A percentile compares a stretch with the other conserved stretches of the same genome.
phyloP scores from a whole-genome alignment of 2,329 filamentous ascomycete genomes.

The Diaporthe citriasiana region DNA sequence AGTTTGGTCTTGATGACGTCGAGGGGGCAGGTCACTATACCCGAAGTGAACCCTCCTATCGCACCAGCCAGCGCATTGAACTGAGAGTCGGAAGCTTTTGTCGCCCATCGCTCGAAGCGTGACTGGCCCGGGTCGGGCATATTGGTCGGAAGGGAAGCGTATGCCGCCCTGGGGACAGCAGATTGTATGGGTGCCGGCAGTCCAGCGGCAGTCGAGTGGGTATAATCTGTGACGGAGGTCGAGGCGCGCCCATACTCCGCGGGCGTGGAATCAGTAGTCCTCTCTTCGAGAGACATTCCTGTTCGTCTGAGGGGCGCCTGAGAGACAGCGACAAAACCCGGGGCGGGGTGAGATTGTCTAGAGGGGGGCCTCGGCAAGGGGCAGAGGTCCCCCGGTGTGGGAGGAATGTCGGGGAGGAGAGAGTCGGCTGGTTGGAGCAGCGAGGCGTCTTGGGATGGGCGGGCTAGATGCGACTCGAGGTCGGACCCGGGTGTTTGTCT shows the following conservation, averaged over 20 bases:
- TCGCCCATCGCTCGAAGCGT: constrained; percentile 68
- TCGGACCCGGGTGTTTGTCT: constrained; percentile 33
- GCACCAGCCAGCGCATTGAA: constrained; percentile 91
- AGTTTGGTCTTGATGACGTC: constrained; percentile 99
- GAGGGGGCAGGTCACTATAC: constrained; percentile 94
- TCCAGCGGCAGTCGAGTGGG: constrained; percentile 35
- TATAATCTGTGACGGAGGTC: constrained; percentile 35
- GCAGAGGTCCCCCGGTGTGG: constrained; percentile 35
- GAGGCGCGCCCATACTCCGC: constrained; percentile 54
- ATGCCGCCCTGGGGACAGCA: constrained; percentile 37
- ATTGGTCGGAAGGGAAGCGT: constrained; percentile 39
- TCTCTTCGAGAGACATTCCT: constrained; percentile 44
- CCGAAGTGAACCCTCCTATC: constrained; percentile 90
- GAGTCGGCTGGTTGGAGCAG: not conserved
- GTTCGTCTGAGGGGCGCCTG: constrained; percentile 42
- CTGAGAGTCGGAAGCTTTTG: constrained; percentile 69
- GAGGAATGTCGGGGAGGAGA: not conserved
- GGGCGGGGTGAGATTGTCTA: not conserved
- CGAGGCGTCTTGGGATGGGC: not conserved
- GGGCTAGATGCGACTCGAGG: constrained; percentile 5
- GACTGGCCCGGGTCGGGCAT: constrained; percentile 54
- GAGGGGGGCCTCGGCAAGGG: constrained; percentile 47
- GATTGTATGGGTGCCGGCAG: constrained; percentile 28
- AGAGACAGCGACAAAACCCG: not conserved
- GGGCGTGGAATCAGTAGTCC: constrained; percentile 30